Conservation (phyloP, 2,329 filamentous ascomycete species). For the Fusarium marasasianum region DNA sequence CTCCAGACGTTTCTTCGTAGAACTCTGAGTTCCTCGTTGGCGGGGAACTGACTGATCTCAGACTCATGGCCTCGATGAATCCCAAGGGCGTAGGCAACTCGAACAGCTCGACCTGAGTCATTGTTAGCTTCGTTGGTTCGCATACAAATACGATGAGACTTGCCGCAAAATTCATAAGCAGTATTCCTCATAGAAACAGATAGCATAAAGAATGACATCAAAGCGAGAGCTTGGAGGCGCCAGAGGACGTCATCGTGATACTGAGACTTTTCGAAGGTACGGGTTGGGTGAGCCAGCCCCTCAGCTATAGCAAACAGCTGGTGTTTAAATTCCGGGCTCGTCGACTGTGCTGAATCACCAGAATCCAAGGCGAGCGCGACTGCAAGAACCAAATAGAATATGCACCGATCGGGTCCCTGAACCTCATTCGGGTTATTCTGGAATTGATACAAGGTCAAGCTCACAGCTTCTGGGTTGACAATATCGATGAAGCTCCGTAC, state of each 20-base stretch:
- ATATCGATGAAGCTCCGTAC: slow-evolving; percentile 70
- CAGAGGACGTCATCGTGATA: slow-evolving; percentile 69
- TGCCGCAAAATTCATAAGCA: slow-evolving; percentile 70
- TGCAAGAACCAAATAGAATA: slow-evolving; percentile 70
- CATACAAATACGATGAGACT: slow-evolving; percentile 19
- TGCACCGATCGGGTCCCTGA: slow-evolving; percentile 63
- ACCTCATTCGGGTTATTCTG: slow-evolving; percentile 41
- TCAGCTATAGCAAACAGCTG: slow-evolving; percentile 70
- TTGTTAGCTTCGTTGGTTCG: neutral
- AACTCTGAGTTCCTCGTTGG: slow-evolving; percentile 52
- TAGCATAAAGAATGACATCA: slow-evolving; percentile 73
- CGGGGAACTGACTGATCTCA: slow-evolving; percentile 58
- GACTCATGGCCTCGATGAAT: slow-evolving; percentile 67
- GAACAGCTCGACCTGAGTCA: slow-evolving; percentile 67
- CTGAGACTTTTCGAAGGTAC: neutral
- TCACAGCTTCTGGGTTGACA: slow-evolving; percentile 62
- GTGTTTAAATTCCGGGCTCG: slow-evolving; percentile 64
- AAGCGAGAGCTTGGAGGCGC: slow-evolving; percentile 69
- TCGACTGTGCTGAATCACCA: slow-evolving; percentile 60
- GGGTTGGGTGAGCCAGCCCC: slow-evolving; percentile 53
- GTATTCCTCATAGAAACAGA: slow-evolving; percentile 69
- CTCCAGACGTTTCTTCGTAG: slow-evolving; percentile 69
- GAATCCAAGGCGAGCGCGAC: slow-evolving; percentile 69
- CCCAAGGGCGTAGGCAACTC: slow-evolving; percentile 69
- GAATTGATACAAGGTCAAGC: slow-evolving; percentile 63